Evolutionary conservation across 2,329 filamentous ascomycete species (phyloP).

Genomic region (Aspergillus niger): DNA sequence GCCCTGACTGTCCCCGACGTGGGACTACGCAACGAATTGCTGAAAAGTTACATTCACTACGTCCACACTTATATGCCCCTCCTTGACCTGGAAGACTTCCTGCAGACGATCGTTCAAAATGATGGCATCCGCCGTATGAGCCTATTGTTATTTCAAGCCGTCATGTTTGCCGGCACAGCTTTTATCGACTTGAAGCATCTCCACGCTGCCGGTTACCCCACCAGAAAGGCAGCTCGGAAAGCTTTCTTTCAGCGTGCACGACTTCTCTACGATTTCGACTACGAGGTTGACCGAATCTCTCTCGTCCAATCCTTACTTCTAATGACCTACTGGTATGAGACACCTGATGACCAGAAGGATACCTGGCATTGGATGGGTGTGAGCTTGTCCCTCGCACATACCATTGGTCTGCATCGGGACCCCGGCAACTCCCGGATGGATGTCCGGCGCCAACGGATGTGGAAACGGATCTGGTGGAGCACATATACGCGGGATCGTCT

Average conservation of each 20-base stretch:
- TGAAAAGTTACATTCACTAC: slow-evolving; percentile 82
- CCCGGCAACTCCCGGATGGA: slow-evolving; percentile 77
- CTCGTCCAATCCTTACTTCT: slow-evolving; percentile 85
- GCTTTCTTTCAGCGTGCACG: slow-evolving; percentile 86
- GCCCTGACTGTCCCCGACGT: slow-evolving; percentile 74
- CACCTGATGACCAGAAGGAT: slow-evolving; percentile 93
- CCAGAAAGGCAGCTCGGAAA: slow-evolving; percentile 78
- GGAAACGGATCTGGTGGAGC: slow-evolving; percentile 98
- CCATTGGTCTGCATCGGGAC: slow-evolving; percentile 88
- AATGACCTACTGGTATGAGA: slow-evolving; percentile 98
- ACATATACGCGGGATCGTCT: slow-evolving; percentile 93
- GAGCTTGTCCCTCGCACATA: slow-evolving; percentile 87
- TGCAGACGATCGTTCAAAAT: slow-evolving; percentile 60
- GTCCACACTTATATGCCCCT: slow-evolving; percentile 95
- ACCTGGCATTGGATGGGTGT: slow-evolving; percentile 99
- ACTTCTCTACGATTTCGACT: slow-evolving; percentile 93
- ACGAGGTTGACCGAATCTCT: slow-evolving; percentile 84
- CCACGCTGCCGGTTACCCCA: slow-evolving; percentile 73
- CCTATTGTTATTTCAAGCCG: slow-evolving; percentile 84
- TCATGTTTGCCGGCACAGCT: slow-evolving; percentile 90
- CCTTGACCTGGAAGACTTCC: slow-evolving; percentile 66
- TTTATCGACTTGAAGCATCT: slow-evolving; percentile 82
- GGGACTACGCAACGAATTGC: slow-evolving; percentile 73
- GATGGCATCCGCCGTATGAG: slow-evolving; percentile 75
- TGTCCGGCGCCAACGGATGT: slow-evolving; percentile 72